phyloP scores from a whole-genome alignment of 1,284 basidiomycete genomes.

The Cystobasidium sp. region DNA sequence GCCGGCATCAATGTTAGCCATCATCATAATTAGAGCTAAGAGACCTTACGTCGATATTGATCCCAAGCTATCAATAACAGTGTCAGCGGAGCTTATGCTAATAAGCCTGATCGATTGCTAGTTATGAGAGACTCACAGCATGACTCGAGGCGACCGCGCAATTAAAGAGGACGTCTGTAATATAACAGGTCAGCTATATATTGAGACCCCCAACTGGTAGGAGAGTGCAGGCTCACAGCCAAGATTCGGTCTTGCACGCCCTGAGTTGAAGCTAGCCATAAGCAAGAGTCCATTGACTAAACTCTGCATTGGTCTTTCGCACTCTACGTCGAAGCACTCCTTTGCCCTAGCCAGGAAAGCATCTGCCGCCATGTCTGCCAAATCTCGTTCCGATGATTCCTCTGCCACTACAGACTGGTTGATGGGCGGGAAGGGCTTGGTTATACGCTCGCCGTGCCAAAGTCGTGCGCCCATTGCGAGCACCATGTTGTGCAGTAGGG shows the following conservation, averaged over 20 bases:
- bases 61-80: constrained; percentile 17
- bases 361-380: constrained; percentile 26
- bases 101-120: constrained; percentile 47
- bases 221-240: constrained; percentile 49
- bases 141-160: constrained; percentile 31
- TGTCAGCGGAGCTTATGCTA: constrained; percentile 46
- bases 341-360: constrained; percentile 50
- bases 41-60: constrained; percentile 27
- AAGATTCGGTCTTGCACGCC: constrained; percentile 47
- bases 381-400: background rate
- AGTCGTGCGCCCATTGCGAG: constrained; percentile 67
- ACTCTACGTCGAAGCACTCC: constrained; percentile 52
- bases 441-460: constrained; percentile 59
- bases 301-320: constrained; percentile 52
- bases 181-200: constrained; percentile 4
- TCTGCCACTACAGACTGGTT: constrained; percentile 9
- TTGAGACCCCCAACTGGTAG: background rate
- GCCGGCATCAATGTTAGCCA: constrained; percentile 47
- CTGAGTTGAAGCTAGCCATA: constrained; percentile 51
- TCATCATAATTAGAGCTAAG: background rate
- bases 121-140: constrained; percentile 13
- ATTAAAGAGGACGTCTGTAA: constrained; percentile 31
- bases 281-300: constrained; percentile 53
- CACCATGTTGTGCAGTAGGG: constrained; percentile 71
- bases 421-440: constrained; percentile 24